Evolutionary conservation across 1,284 basidiomycete genomes (phyloP), one percentile per base, ranked within the genome.

Genomic region (Takashimella tepidaria): DNA sequence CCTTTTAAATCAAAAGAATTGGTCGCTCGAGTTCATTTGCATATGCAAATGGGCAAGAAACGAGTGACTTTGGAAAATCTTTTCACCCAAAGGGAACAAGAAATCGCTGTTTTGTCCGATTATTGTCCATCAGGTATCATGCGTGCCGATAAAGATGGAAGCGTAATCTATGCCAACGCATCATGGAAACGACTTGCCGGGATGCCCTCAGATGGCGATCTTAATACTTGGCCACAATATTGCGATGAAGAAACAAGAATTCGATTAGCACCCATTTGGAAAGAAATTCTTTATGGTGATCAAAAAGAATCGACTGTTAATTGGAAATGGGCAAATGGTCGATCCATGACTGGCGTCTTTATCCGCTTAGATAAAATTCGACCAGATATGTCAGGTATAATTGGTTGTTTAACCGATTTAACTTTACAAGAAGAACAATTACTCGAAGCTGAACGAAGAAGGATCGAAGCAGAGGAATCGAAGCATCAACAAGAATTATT

Each of bases 271-370:
- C 23, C 4, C 6, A 25, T 21, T 21, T 59, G 58, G 60, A 26
- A 56, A 19, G 44, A 41, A 3, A 51, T 60, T 21, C 13, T 58
- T 12, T 16, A 45, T 19, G 60, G 62, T 3, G 44, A 53, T 4
- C 50, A 61, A 20, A 49, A 50, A 22, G 60, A 64, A 6, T 11
- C 54, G 0, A 54, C 56, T 11, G 22, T 68, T 1, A 53, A 51
- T 21, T 75, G 74, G 74, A 65, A 56, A 43, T 75, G 70, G 68
- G 27, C 22, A n/a, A 68, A 59, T 8, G 72, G 70, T 1, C 53
- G 51, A 8, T 56, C 53, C 6, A 64, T 71, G 40, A 54, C 61
- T 3, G 70, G 64, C 0, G 56, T 61, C 16, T 73, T 73, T 42
- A 58, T 73, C 43, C 62, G 69, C 20, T 56, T 75, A 22, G 67